phyloP scores from a whole-genome alignment of 257 asterid genomes.

The Fraxinus cuspidata region DNA sequence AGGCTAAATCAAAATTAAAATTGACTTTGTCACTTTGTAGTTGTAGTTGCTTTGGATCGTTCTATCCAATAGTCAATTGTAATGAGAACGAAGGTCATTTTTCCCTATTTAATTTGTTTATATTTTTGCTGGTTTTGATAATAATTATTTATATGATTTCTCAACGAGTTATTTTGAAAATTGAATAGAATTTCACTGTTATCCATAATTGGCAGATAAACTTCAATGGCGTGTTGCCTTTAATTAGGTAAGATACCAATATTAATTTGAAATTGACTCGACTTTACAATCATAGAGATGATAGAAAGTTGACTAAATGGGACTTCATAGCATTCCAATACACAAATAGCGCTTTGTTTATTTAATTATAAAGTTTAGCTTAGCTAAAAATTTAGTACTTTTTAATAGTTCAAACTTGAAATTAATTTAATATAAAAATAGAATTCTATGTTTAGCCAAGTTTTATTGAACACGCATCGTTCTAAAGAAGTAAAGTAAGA shows the following conservation, averaged over 20 bases:
- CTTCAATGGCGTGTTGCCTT: slow-evolving; percentile 3
- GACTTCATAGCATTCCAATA: neutral
- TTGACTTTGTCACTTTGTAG: no score
- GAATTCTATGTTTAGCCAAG: no score
- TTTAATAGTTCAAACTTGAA: no score
- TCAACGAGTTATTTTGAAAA: neutral
- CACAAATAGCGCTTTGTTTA: neutral
- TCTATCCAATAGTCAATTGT: no score
- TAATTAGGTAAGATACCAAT: slow-evolving; percentile 27
- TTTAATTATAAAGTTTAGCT: no score
- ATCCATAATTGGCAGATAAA: slow-evolving; percentile 15
- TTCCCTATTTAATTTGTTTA: no score
- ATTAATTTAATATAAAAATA: neutral
- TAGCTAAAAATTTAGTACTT: neutral
- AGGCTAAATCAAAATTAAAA: no score
- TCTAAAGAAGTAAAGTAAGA: no score
- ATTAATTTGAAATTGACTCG: slow-evolving; percentile 23
- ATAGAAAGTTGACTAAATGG: neutral
- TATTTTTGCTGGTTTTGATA: no score
- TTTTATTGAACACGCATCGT: no score
- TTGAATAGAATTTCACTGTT: neutral
- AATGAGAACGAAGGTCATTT: no score
- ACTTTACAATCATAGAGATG: neutral
- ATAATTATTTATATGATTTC: neutral
- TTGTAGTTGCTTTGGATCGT: no score